Evolutionary conservation across 768 basidiomycete species (phyloP), one percentile per base, ranked within the genome.

Genomic region (Psilocybe azurescens): DNA sequence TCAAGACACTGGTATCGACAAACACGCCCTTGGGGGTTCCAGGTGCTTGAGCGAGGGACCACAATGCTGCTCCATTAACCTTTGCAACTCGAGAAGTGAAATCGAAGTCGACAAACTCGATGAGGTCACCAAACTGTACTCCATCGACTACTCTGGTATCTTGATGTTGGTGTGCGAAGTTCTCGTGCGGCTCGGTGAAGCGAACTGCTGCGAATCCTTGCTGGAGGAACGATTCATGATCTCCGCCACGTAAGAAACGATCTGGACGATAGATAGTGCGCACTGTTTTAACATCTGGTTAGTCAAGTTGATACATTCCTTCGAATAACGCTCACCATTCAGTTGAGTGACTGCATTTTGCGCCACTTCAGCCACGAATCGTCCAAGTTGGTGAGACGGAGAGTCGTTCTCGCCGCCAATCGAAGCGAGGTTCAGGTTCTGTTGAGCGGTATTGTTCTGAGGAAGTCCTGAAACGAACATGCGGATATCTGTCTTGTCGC

Each of bases 141-240:
- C 83, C 83, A 38, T 82, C 75, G 38, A 70, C 74, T 48, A 86
- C 77, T 28, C 84, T 80, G 47, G 82, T 76, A 66, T 86, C 79
- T 69, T 86, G 85, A 68, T 86, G 83, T 70, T 86, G 84, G 67
- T 85, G 84, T 36, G 81, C 82, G 67, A 83, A 85, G 68, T 86
- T 79, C 69, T 86, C 84, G 68, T 82, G 73, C 7, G 84, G 84
- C 63, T 86, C 85, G 0, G 83, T 85, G 75, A 85, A 86, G 28
- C 84, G 80, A 28, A 84, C 80, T 0, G 84, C 85, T 9, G 85
- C 75, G 73, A 80, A 84, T 11, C 84, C 84, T 61, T 74, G 73
- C 36, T 72, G 65, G 29, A 85, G 74, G 81, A 86, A 86, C 16
- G 80, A 78, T 41, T 75, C 65, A 64, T 86, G 84, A 67, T 86